These are phyloP conservation scores for Nannizziopsis barbatae DNA, from an alignment of 2,329 filamentous ascomycete genomes.

Conservation along the genomic window DNA sequence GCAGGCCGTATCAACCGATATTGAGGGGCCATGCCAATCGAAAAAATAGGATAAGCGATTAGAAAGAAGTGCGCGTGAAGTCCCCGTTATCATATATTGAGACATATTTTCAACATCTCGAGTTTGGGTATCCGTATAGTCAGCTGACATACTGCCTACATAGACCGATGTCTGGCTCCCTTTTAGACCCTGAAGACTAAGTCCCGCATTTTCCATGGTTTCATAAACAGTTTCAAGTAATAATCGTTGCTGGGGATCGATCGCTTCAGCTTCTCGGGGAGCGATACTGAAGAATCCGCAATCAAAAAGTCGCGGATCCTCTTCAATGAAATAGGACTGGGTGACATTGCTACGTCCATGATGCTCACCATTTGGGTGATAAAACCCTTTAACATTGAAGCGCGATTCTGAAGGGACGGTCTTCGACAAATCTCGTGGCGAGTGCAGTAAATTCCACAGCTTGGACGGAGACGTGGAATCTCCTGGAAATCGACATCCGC, in stretches of 20 bases:
- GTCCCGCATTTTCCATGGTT: slow-evolving; percentile 21
- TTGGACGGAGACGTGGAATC: slow-evolving; percentile 21
- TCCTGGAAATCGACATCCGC: slow-evolving; percentile 30
- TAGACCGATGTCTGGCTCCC: slow-evolving; percentile 27
- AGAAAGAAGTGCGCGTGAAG: slow-evolving; percentile 28
- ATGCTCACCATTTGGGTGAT: slow-evolving; percentile 14
- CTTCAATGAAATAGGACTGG: slow-evolving; percentile 16
- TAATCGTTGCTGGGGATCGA: slow-evolving; percentile 27
- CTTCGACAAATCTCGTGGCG: slow-evolving; percentile 4
- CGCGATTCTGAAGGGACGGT: slow-evolving; percentile 3
- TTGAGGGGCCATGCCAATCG: slow-evolving; percentile 30
- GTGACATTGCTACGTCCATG: slow-evolving; percentile 14
- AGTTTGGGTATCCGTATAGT: slow-evolving; percentile 21
- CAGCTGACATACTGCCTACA: slow-evolving; percentile 22
- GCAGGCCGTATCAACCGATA: slow-evolving; percentile 23
- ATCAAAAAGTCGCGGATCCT: slow-evolving; percentile 24
- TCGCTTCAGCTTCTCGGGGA: slow-evolving; percentile 20
- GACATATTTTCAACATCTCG: neutral
- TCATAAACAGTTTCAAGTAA: slow-evolving; percentile 24
- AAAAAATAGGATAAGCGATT: slow-evolving; percentile 35
- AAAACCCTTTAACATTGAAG: slow-evolving; percentile 15
- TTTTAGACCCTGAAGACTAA: slow-evolving; percentile 19
- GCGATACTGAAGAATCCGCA: slow-evolving; percentile 24
- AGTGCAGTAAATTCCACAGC: slow-evolving; percentile 27
- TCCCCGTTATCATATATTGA: slow-evolving; percentile 16